A percentile compares a stretch with the other conserved stretches of the same genome.
These are phyloP conservation scores for Teunomyces funiuensis DNA, from an alignment of 805 yeast species.

Conservation along the genomic window DNA sequence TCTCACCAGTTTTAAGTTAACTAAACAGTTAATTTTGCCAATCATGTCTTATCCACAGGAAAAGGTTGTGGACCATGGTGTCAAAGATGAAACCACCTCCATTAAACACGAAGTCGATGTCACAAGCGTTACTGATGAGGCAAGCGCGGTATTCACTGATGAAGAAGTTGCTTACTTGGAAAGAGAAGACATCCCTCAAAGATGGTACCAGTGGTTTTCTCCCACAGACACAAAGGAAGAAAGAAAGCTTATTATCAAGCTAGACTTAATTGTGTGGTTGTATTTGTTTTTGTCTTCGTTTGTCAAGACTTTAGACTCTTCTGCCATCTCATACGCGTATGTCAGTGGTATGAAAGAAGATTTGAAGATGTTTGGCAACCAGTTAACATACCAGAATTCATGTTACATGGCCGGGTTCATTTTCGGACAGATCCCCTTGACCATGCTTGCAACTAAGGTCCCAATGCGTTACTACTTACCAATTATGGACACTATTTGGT, in stretches of 20 bases:
- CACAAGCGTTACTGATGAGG: not conserved
- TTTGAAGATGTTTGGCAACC: constrained; percentile 20
- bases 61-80: not conserved
- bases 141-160: constrained; percentile 5
- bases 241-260: constrained; percentile 22
- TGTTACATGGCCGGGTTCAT: constrained; percentile 23
- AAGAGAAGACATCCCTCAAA: constrained; percentile 14
- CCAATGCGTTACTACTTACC: constrained; percentile 23
- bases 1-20: not conserved
- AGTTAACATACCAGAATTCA: constrained; percentile 21
- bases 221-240: constrained; percentile 26
- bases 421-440: constrained; percentile 24
- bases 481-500: constrained; percentile 20
- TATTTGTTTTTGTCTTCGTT: constrained; percentile 25
- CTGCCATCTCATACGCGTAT: constrained; percentile 24
- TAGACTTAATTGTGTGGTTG: constrained; percentile 23
- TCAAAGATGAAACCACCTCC: not conserved
- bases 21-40: not conserved
- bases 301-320: constrained; percentile 25
- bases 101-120: not conserved
- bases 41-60: not conserved
- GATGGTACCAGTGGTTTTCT: constrained; percentile 31
- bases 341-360: constrained; percentile 20
- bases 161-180: constrained; percentile 14
- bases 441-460: constrained; percentile 20